Evolutionary conservation across 2,329 filamentous ascomycete genomes (phyloP), one percentile per base, ranked within the genome.

Genomic region (Alternaria arbusti): DNA sequence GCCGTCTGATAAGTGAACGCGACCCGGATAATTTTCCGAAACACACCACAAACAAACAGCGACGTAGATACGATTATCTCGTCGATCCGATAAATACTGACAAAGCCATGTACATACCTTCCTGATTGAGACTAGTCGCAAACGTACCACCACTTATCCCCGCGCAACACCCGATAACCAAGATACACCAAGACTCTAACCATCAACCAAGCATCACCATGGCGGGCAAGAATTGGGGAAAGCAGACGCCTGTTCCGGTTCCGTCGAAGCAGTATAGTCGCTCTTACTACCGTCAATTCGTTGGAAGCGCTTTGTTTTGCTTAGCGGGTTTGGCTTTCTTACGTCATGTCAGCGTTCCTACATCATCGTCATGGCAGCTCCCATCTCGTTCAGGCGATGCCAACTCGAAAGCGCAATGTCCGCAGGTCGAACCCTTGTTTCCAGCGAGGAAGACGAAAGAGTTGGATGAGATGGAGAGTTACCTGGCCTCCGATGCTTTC

Each of bases 371-470:
- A 68, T 69, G 68, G 70, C 45, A 65, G 17, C 62, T 66, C 36
- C 30, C 49, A 32, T 11, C 54, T 46, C 13, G n/a, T 20, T 36
- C 47, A 30, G 46, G 50, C 26, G 40, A 58, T 17, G 30, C 28
- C 10, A 11, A 30, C 6, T 59, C 61, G 3, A 54, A 69, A 15
- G 45, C 63, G 59, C 65, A 62, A 70, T 79, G 77, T 49, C 62
- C 70, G 0, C 77, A 79, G 58, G 74, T 75, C 5, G 65, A 70
- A 4, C 75, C 75, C 3, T 57, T 79, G 3, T 61, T 69, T n/a
- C 76, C 77, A 10, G 51, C 57, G 5, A 60, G 23, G 12, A 71
- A 40, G 9, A 73, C 75, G 2, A 65, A 74, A 63, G 71, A 74
- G 58, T 52, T 79, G 51, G 70, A 76, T 36, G 66, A 71, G 3